Conservation (phyloP, 2,329 filamentous ascomycete species). For the Penicillium sp. region DNA sequence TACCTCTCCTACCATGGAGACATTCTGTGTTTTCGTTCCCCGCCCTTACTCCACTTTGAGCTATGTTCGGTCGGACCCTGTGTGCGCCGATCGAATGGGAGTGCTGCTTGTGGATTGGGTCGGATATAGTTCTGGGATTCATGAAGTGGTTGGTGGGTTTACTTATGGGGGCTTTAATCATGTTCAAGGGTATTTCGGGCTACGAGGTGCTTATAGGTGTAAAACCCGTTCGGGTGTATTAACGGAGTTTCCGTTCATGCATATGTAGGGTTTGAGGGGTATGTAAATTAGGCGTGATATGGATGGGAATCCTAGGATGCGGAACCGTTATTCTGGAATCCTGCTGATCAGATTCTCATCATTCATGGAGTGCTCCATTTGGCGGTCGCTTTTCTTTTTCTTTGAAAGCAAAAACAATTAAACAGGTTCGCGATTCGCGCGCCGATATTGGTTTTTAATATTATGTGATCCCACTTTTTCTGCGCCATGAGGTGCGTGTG, state of each 20-base stretch:
- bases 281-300: not conserved
- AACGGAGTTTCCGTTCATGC: not conserved
- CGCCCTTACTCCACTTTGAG: not conserved
- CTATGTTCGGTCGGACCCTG: conserved; percentile 9
- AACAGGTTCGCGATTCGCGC: no score
- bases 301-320: not conserved
- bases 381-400: not conserved
- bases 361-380: not conserved
- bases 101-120: not conserved
- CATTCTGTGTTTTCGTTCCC: not conserved
- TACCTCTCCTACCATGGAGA: not conserved
- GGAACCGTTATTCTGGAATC: not conserved
- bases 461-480: not conserved
- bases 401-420: not conserved
- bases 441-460: not conserved
- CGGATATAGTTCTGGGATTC: not conserved
- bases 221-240: not conserved
- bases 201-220: not conserved
- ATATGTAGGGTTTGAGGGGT: not conserved
- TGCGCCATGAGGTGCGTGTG: not conserved
- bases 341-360: not conserved
- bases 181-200: not conserved
- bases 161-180: not conserved
- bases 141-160: not conserved
- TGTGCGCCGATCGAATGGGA: not conserved